These are phyloP conservation scores for Phytophthora brassicae DNA, from an alignment of 352 stramenopile genomes.

Conservation along the genomic window DNA sequence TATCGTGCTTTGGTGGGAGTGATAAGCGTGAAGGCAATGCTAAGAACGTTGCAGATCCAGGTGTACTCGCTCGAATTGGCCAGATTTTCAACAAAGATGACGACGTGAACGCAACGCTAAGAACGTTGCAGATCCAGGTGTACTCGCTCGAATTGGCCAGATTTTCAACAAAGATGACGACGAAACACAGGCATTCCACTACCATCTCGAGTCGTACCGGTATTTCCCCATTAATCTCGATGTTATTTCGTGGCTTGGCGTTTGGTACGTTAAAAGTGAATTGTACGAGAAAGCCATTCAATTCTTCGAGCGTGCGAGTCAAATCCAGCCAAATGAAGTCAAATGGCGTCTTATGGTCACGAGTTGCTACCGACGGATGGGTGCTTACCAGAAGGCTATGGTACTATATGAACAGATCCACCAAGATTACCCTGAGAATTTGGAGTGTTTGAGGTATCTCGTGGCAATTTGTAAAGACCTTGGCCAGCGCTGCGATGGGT, in stretches of 20 bases:
- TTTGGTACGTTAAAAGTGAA: conserved; percentile 97
- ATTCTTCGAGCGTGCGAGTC: conserved; percentile 94
- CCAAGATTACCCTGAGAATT: conserved; percentile 92
- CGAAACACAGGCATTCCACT: conserved; percentile 95
- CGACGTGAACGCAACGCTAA: conserved; percentile 72
- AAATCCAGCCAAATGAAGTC: conserved; percentile 95
- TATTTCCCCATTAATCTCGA: conserved; percentile 96
- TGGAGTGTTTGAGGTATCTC: conserved; percentile 91
- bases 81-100: conserved; percentile 95
- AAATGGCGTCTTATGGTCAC: conserved; percentile 98
- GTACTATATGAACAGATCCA: conserved; percentile 95
- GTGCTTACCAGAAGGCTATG: conserved; percentile 91
- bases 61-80: conserved; percentile 87
- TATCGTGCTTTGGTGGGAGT: conserved; percentile 89
- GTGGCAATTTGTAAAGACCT: conserved; percentile 95
- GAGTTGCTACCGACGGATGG: conserved; percentile 95
- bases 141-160: conserved; percentile 90
- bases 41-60: conserved; percentile 75
- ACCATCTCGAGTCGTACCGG: conserved; percentile 94
- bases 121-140: conserved; percentile 70
- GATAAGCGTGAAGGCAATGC: conserved; percentile 56
- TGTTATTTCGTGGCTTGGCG: conserved; percentile 95
- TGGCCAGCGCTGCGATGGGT: conserved; percentile 90
- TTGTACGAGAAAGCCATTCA: conserved; percentile 96
- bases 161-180: conserved; percentile 95